These are phyloP conservation scores for Ogataea hybrid DNA, from an alignment of 1,139 yeast genomes.

Conservation along the genomic window DNA sequence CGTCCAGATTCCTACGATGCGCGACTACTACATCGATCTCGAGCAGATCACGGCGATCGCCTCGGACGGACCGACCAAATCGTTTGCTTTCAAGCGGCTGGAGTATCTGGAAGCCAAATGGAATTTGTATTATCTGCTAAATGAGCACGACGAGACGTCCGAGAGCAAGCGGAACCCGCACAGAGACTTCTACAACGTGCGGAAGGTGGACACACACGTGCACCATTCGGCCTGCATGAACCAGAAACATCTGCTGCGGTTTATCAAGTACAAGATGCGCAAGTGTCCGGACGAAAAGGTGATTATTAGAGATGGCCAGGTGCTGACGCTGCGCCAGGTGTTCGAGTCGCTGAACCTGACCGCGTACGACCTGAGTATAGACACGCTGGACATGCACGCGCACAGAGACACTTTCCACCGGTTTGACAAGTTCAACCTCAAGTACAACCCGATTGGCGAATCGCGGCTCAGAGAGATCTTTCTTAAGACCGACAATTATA, in stretches of 20 bases:
- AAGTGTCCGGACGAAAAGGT: slow-evolving; percentile 85
- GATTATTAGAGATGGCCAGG: slow-evolving; percentile 87
- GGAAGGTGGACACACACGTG: slow-evolving; percentile 98
- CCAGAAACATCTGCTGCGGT: slow-evolving; percentile 91
- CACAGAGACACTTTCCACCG: slow-evolving; percentile 97
- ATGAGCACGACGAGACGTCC: slow-evolving; percentile 90
- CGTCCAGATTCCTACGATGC: slow-evolving; percentile 69
- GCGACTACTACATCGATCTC: slow-evolving; percentile 81
- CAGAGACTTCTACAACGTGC: slow-evolving; percentile 95
- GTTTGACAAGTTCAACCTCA: slow-evolving; percentile 94
- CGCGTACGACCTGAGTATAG: slow-evolving; percentile 93
- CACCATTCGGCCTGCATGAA: slow-evolving; percentile 99
- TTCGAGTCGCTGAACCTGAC: slow-evolving; percentile 86
- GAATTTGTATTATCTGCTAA: slow-evolving; percentile 83
- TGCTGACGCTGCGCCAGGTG: slow-evolving; percentile 83
- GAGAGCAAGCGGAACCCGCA: slow-evolving; percentile 87
- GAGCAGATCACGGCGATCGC: slow-evolving; percentile 69
- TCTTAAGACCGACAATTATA: slow-evolving; percentile 90
- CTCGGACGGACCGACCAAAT: slow-evolving; percentile 95
- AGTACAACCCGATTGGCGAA: slow-evolving; percentile 98
- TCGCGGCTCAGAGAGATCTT: slow-evolving; percentile 95
- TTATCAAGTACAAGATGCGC: slow-evolving; percentile 86
- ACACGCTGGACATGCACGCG: slow-evolving; percentile 98
- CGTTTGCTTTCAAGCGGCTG: slow-evolving; percentile 90
- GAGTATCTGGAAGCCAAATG: slow-evolving; percentile 96